Conservation (phyloP, 805 yeast species). For the Dipodascopsis uninucleata region DNA sequence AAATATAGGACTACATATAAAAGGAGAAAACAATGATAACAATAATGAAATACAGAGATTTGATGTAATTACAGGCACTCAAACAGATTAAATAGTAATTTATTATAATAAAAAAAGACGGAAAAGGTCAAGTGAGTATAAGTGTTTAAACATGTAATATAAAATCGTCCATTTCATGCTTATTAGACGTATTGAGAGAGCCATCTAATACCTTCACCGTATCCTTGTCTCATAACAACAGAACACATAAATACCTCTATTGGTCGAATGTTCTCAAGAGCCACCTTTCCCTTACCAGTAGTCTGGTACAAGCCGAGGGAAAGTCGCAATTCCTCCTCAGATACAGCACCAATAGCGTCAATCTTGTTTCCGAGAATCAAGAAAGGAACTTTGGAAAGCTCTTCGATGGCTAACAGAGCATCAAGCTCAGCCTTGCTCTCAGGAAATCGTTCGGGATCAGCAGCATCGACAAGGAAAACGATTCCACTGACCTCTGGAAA, state of each 20-base stretch:
- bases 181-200: constrained; percentile 49
- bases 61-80: too few relatives aligned
- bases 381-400: constrained; percentile 84
- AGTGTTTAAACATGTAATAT: too few relatives aligned
- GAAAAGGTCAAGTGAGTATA: too few relatives aligned
- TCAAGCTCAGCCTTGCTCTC: constrained; percentile 95
- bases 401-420: constrained; percentile 87
- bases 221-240: constrained; percentile 97
- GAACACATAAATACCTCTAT: constrained; percentile 97
- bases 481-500: constrained; percentile 99
- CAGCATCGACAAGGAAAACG: constrained; percentile 93
- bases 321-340: constrained; percentile 88
- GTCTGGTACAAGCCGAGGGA: constrained; percentile 84
- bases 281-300: constrained; percentile 81
- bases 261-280: constrained; percentile 74
- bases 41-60: too few relatives aligned
- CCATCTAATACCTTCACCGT: constrained; percentile 98
- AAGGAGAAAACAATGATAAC: too few relatives aligned
- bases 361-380: constrained; percentile 94
- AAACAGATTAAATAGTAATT: too few relatives aligned
- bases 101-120: too few relatives aligned
- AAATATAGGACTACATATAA: too few relatives aligned
- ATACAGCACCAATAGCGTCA: constrained; percentile 89
- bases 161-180: too few relatives aligned
- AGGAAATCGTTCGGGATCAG: constrained; percentile 90